Conservation (phyloP, 768 basidiomycete species). For the Thelephora ganbajun region DNA sequence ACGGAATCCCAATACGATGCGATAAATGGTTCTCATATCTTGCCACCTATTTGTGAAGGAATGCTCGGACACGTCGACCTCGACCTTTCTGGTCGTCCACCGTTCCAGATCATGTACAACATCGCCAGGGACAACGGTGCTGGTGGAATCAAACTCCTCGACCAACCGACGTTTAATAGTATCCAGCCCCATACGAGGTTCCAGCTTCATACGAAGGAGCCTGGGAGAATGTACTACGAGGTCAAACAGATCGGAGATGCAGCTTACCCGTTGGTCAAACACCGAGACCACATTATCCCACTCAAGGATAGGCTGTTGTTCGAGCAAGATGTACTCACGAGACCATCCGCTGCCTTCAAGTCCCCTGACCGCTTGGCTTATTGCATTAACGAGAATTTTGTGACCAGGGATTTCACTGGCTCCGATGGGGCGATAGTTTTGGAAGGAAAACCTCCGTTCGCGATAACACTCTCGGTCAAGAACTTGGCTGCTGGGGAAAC, state of each 20-base stretch:
- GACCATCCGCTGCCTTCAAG: slow-evolving; percentile 73
- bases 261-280: slow-evolving; percentile 66
- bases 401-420: slow-evolving; percentile 34
- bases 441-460: slow-evolving; percentile 81
- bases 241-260: slow-evolving; percentile 81
- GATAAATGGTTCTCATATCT: slow-evolving; percentile 61
- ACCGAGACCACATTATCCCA: slow-evolving; percentile 47
- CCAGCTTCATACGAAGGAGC: slow-evolving; percentile 62
- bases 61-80: slow-evolving; percentile 69
- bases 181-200: slow-evolving; percentile 71
- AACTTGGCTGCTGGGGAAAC: slow-evolving; percentile 61
- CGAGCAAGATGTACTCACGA: slow-evolving; percentile 72
- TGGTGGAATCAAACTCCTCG: slow-evolving; percentile 57
- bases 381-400: slow-evolving; percentile 61
- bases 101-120: slow-evolving; percentile 88
- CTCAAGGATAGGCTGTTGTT: slow-evolving; percentile 58
- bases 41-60: slow-evolving; percentile 75
- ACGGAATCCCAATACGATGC: slow-evolving; percentile 42
- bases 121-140: slow-evolving; percentile 55
- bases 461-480: slow-evolving; percentile 57
- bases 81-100: slow-evolving; percentile 74
- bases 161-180: slow-evolving; percentile 73
- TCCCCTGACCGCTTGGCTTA: slow-evolving; percentile 51
- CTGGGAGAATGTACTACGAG: slow-evolving; percentile 81
- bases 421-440: slow-evolving; percentile 53